These are phyloP conservation scores for Letharia lupina DNA, from an alignment of 495 filamentous ascomycete species.

Conservation along the genomic window DNA sequence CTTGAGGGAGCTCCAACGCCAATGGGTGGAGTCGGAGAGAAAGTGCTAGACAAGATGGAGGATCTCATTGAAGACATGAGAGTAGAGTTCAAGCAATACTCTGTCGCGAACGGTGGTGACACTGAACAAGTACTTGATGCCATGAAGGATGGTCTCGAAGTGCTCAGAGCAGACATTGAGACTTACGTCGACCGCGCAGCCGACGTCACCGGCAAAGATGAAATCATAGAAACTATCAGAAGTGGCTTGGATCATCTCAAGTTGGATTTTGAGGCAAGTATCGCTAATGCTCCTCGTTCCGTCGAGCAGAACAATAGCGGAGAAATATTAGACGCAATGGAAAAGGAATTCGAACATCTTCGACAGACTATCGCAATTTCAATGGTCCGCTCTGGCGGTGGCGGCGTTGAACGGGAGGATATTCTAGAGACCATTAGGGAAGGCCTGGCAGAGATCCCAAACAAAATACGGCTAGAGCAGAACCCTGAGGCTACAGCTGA, in stretches of 20 bases:
- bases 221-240: slow-evolving; percentile 67
- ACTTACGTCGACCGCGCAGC: slow-evolving; percentile 62
- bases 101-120: slow-evolving; percentile 62
- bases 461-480: slow-evolving; percentile 2
- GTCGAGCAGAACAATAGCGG: slow-evolving; percentile 37
- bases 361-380: slow-evolving; percentile 53
- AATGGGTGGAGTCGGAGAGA: slow-evolving; percentile 46
- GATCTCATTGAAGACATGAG: slow-evolving; percentile 69
- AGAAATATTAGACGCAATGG: slow-evolving; percentile 61
- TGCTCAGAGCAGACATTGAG: slow-evolving; percentile 71
- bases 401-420: slow-evolving; percentile 37
- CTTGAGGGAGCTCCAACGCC: slow-evolving; percentile 45
- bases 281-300: slow-evolving; percentile 38
- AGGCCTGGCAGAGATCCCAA: slow-evolving; percentile 37
- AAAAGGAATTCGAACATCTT: slow-evolving; percentile 61
- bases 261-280: slow-evolving; percentile 58
- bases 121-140: slow-evolving; percentile 78
- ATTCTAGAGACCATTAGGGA: slow-evolving; percentile 56
- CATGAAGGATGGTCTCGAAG: slow-evolving; percentile 75
- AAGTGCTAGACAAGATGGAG: slow-evolving; percentile 65
- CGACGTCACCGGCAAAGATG: slow-evolving; percentile 61
- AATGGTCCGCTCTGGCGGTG: slow-evolving; percentile 42
- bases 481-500: slow-evolving; percentile 28
- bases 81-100: slow-evolving; percentile 65
- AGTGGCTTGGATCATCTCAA: slow-evolving; percentile 64